phyloP scores from a whole-genome alignment of 176 grass and related monocot species.

The Carex kokanica region DNA sequence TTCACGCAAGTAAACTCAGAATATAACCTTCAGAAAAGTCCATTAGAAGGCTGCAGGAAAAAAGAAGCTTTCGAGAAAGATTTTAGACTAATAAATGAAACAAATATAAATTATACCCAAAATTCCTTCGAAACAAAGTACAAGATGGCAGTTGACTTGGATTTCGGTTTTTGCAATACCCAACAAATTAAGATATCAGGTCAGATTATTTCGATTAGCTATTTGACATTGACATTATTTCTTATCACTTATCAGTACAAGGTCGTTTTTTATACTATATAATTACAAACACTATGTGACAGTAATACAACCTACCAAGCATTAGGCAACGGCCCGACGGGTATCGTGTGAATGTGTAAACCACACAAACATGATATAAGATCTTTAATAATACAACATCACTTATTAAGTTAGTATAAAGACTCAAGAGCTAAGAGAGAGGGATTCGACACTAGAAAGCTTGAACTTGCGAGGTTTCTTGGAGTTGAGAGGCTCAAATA shows the following conservation, averaged over 20 bases:
- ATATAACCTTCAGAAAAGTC: not conserved
- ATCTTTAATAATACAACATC: not conserved
- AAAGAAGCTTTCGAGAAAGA: not conserved
- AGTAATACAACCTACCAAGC: not conserved
- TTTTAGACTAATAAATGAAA: not conserved
- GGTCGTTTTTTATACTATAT: not conserved
- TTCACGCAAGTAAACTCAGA: not conserved
- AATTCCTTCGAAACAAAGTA: not conserved
- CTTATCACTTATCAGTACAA: not conserved
- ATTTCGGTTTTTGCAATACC: not conserved
- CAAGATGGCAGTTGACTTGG: not conserved
- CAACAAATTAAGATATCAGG: not conserved
- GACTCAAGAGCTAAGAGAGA: slow-evolving; percentile 19
- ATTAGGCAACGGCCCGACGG: not conserved
- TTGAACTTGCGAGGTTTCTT: slow-evolving; percentile 35
- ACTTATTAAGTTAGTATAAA: not conserved
- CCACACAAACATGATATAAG: not conserved
- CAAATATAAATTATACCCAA: not conserved
- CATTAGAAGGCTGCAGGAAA: not conserved
- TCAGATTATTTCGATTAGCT: not conserved
- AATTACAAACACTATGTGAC: not conserved
- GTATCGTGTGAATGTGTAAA: not conserved
- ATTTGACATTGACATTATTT: not conserved
- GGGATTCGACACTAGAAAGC: slow-evolving; percentile 17
- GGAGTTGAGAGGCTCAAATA: slow-evolving; percentile 27